Base-by-base conservation (phyloP, 768 basidiomycete species). In the Tulasnella calospora region DNA sequence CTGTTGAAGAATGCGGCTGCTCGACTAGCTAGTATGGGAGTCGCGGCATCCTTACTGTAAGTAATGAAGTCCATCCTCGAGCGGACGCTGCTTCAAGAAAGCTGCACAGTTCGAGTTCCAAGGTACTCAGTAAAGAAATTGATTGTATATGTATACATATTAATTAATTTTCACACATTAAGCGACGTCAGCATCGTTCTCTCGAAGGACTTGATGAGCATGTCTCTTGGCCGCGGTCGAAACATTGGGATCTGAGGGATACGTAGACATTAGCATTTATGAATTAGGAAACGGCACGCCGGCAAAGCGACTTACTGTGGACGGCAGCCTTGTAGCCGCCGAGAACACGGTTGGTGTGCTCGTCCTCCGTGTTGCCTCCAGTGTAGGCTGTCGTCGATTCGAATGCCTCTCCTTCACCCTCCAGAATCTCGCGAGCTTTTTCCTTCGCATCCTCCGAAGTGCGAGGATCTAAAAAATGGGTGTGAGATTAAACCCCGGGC, bases 161-260 rank as follows among this genome's bases (percentile, higher is more conserved):
- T 51, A 23, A 51, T 46, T 12, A 12, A 46, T 6, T 19, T 51
- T 51, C n/a, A 51, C 47, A 51, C 19, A 10, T 67, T 67, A 67
- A 30, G 61, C 61, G 15, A 67, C 61, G 30, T 67, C 61, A n/a
- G 61, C 61, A 33, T 67, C 61, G 15, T 67, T 4, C 33, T 67
- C 61, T 67, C 30, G 61, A 33, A 67, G 61, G n/a, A 67, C 61
- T 67, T 67, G 61, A n/a, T 67, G 61, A 67, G 61, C 61, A 13
- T 67, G 61, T 33, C 61, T 67, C 33, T 67, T 67, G 12, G 61
- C 61, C n/a, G 33, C 61, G 13, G 61, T 27, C 27, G 61, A 67
- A 7, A 67, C 61, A 30, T 67, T 67, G 15, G 61, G 61, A 67
- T 67, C 61, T 67, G 27, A 19, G 9, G 23, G 47, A 51, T 12